Base-by-base conservation (phyloP, 148 eudicot genomes). In the Euryodendron excelsum region DNA sequence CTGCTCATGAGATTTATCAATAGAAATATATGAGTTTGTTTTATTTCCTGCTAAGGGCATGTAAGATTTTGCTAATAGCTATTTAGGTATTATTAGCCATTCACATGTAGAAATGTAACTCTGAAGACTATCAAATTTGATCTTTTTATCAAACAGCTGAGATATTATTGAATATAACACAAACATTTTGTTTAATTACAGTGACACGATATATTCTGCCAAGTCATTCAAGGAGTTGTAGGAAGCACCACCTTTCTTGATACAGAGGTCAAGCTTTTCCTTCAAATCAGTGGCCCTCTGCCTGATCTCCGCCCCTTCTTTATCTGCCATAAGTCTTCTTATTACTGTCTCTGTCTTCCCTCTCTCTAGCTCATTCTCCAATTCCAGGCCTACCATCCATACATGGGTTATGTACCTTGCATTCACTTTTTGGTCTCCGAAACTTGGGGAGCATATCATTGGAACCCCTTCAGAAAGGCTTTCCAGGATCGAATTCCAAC, bases 401-500 rank as follows among this genome's bases (percentile, higher is more conserved):
- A 72, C 80, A 77, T 65, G 17, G 34, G 60, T 77, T 30, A 76
- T 20, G 14, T 72, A 77, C 73, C 80, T 81, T 15, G 84, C 72
- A 50, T 71, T 81, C 23, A 77, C 55, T 12, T 8, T 25, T 20
- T 81, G 84, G 62, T 81, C 80, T 23, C 69, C 60, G 6, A 69
- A 70, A 76, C 79, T 45, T 1, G 79, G 84, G 31, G 28, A 66
- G 39, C 84, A 71, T 39, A 81, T 53, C 80, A 81, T 62, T 1
- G 84, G 77, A 63, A 81, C 77, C 30, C 84, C 80, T 44, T 77
- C 77, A 11, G 23, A 69, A 15, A 81, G n/a, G 25, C 84, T 77
- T 44, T 81, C 84, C 34, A 81, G 41, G 6, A 70, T 76, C 1
- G 83, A 81, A 20, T 81, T 81, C 83, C 83, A 81, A 36, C 84